Conservation (phyloP, 2,329 filamentous ascomycete species). For the Cryphonectria carpinicola region DNA sequence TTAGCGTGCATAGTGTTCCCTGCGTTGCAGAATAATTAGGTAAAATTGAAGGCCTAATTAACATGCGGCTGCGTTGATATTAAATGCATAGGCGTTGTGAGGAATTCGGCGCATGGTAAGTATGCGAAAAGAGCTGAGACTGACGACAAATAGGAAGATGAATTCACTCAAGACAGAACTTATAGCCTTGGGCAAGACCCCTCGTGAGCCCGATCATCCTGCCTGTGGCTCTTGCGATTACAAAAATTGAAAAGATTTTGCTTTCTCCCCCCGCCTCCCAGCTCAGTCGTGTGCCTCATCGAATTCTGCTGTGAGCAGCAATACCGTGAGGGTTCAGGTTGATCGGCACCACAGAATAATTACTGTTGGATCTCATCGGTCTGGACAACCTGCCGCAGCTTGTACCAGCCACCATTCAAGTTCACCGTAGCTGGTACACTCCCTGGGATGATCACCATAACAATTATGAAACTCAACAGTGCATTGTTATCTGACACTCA, state of each 20-base stretch:
- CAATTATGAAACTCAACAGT: background rate
- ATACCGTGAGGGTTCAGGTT: background rate
- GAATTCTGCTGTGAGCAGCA: background rate
- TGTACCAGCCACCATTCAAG: slow-evolving; percentile 3
- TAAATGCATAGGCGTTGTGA: too few relatives aligned
- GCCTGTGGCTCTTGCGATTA: too few relatives aligned
- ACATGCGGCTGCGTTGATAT: too few relatives aligned
- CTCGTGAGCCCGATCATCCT: too few relatives aligned
- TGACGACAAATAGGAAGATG: too few relatives aligned
- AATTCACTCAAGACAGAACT: too few relatives aligned
- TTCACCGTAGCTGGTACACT: slow-evolving; percentile 9
- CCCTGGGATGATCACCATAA: slow-evolving; percentile 12
- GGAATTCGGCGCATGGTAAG: too few relatives aligned
- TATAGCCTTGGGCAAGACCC: too few relatives aligned
- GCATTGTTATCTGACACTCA: background rate
- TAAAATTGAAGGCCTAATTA: too few relatives aligned
- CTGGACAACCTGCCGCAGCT: slow-evolving; percentile 15
- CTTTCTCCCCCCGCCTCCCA: slow-evolving; percentile 38
- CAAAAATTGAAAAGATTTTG: slow-evolving; percentile 29
- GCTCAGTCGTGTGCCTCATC: slow-evolving; percentile 34
- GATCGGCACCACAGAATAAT: background rate
- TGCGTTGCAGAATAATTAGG: too few relatives aligned
- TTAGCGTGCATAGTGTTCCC: too few relatives aligned
- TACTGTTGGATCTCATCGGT: slow-evolving; percentile 8
- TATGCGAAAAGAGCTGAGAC: too few relatives aligned